These are phyloP conservation scores for Barnettozyma siamensis DNA, from an alignment of 805 yeast species.

Conservation along the genomic window DNA sequence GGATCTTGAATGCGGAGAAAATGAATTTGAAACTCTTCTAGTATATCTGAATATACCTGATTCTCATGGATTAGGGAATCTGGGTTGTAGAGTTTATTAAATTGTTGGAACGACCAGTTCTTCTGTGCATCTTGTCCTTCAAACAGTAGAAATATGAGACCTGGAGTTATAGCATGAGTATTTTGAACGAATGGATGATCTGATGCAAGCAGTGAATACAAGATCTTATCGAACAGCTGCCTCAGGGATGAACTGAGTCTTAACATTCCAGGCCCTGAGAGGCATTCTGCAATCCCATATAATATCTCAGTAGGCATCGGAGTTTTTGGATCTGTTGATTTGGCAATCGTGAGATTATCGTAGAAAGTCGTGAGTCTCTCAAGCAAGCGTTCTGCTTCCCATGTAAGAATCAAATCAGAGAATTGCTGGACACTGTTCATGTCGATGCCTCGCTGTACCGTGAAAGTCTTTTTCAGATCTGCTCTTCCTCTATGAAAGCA, in stretches of 20 bases:
- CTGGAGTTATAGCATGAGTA: constrained; percentile 35
- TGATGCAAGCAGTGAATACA: constrained; percentile 26
- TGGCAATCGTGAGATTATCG: not conserved
- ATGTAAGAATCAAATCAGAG: constrained; percentile 15
- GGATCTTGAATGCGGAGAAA: constrained; percentile 50
- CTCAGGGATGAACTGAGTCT: constrained; percentile 34
- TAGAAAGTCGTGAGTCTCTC: constrained; percentile 3
- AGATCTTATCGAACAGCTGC: constrained; percentile 31
- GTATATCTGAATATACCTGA: constrained; percentile 30
- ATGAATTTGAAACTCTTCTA: constrained; percentile 53
- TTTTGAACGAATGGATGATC: constrained; percentile 25
- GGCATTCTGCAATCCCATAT: constrained; percentile 39
- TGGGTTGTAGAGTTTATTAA: constrained; percentile 18
- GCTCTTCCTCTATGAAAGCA: constrained; percentile 51
- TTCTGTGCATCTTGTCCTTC: constrained; percentile 45
- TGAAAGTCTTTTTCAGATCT: constrained; percentile 45
- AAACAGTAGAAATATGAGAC: constrained; percentile 46
- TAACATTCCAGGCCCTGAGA: constrained; percentile 46
- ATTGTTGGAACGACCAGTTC: constrained; percentile 40
- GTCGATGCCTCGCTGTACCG: constrained; percentile 40
- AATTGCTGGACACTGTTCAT: constrained; percentile 18
- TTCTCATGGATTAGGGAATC: constrained; percentile 16
- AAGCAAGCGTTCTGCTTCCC: constrained; percentile 25
- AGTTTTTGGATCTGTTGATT: constrained; percentile 1
- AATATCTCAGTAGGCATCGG: constrained; percentile 15